phyloP scores from a whole-genome alignment of 1,284 basidiomycete species.

The Nidula niveotomentosa region DNA sequence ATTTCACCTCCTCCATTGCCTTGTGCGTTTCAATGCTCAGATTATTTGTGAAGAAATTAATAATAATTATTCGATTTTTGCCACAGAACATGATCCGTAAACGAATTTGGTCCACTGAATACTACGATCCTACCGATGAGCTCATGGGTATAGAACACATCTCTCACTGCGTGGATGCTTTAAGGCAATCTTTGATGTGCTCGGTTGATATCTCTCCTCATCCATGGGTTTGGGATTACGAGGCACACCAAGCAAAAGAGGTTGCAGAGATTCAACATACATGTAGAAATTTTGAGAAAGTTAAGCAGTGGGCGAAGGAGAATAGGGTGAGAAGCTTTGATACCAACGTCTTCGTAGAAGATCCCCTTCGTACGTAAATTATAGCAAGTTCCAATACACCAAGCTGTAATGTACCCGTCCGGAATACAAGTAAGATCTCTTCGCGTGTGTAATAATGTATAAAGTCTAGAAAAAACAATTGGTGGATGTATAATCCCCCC shows the following conservation, averaged over 20 bases:
- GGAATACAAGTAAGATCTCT: too few relatives aligned
- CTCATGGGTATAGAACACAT: background rate
- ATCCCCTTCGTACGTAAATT: too few relatives aligned
- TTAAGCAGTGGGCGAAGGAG: background rate
- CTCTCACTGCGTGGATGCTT: background rate
- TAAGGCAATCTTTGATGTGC: background rate
- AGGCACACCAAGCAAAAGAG: background rate
- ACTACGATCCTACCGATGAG: background rate
- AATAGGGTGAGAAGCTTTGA: background rate
- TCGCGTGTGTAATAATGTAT: too few relatives aligned
- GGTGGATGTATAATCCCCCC: too few relatives aligned
- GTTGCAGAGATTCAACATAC: background rate
- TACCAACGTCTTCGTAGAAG: background rate
- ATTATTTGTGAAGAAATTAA: background rate
- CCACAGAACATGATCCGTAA: background rate
- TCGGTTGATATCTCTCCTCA: background rate
- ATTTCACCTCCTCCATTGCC: background rate
- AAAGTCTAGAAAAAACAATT: too few relatives aligned
- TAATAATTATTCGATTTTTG: background rate
- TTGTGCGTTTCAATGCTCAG: background rate
- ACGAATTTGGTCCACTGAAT: background rate
- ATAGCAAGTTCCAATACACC: too few relatives aligned
- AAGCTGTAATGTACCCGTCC: too few relatives aligned
- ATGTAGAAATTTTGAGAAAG: background rate
- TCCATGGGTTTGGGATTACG: background rate